These are phyloP conservation scores for Yarrowia galli DNA, from an alignment of 1,139 yeast genomes.

Conservation along the genomic window DNA sequence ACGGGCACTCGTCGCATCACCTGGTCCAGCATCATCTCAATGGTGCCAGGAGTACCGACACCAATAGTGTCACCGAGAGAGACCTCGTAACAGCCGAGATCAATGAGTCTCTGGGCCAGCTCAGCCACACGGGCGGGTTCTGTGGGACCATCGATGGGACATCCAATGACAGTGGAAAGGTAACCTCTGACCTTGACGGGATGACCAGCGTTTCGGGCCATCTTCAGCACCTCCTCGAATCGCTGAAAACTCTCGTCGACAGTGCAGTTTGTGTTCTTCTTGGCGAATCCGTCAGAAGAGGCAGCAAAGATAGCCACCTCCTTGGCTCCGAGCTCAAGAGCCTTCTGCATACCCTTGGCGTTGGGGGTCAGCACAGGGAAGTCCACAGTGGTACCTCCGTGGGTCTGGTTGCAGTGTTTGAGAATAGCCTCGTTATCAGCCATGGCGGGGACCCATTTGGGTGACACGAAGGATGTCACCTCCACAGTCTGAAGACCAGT, in stretches of 20 bases:
- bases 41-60: constrained; percentile 50
- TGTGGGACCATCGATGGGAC: constrained; percentile 52
- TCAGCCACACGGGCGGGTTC: constrained; percentile 49
- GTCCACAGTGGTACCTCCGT: constrained; percentile 43
- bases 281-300: constrained; percentile 51
- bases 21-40: constrained; percentile 46
- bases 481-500: constrained; percentile 50
- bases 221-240: constrained; percentile 46
- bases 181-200: constrained; percentile 49
- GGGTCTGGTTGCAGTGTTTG: constrained; percentile 39
- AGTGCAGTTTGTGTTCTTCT: constrained; percentile 49
- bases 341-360: constrained; percentile 48
- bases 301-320: constrained; percentile 52
- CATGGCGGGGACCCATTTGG: constrained; percentile 53
- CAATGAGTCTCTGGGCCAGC: constrained; percentile 47
- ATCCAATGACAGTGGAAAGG: constrained; percentile 51
- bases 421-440: constrained; percentile 45
- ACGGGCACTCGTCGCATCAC: constrained; percentile 47
- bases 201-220: constrained; percentile 44
- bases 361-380: constrained; percentile 51
- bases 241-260: constrained; percentile 48
- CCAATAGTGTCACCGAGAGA: constrained; percentile 53
- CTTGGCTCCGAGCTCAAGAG: constrained; percentile 44
- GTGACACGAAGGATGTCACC: constrained; percentile 52
- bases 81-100: constrained; percentile 52